Percentiles rank a stretch among this genome's conserved stretches.
Evolutionary conservation across 371 early-diverging fungal species (phyloP).

Genomic region (Rhizopus arrhizus): DNA sequence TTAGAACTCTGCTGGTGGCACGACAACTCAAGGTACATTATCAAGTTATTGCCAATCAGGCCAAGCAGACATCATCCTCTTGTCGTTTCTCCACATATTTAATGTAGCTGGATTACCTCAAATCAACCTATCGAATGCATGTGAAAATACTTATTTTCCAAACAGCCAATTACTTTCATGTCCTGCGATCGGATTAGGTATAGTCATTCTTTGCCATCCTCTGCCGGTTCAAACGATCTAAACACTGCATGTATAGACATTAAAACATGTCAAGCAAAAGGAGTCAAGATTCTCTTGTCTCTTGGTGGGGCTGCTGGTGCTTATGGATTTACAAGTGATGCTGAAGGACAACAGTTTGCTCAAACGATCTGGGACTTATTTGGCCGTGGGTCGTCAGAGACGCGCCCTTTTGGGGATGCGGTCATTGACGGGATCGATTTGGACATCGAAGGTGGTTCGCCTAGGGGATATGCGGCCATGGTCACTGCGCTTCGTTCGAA

Average conservation of each 20-base stretch:
- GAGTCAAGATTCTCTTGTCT: slow-evolving; percentile 64
- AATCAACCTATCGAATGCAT: slow-evolving; percentile 65
- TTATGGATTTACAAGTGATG: slow-evolving; percentile 58
- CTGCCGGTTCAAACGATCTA: background rate
- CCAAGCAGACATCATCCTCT: slow-evolving; percentile 54
- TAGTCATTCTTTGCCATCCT: background rate
- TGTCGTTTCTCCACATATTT: slow-evolving; percentile 64
- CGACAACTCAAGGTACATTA: slow-evolving; percentile 40
- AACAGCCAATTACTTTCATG: slow-evolving; percentile 60
- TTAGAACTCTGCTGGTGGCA: slow-evolving; percentile 40
- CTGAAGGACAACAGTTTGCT: slow-evolving; percentile 57
- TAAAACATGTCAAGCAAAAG: slow-evolving; percentile 62
- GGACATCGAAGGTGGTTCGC: slow-evolving; percentile 68
- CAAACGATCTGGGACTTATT: slow-evolving; percentile 66
- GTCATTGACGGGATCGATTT: slow-evolving; percentile 71
- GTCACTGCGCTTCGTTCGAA: slow-evolving; percentile 49
- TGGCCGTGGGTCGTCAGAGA: slow-evolving; percentile 46
- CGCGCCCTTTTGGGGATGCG: slow-evolving; percentile 66
- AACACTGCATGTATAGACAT: slow-evolving; percentile 43
- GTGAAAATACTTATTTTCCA: slow-evolving; percentile 48
- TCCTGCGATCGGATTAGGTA: slow-evolving; percentile 59
- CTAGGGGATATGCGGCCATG: slow-evolving; percentile 48
- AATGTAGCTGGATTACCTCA: slow-evolving; percentile 50
- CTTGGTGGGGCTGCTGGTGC: slow-evolving; percentile 72
- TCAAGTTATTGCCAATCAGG: slow-evolving; percentile 59